phyloP scores from a whole-genome alignment of 108 stramenopile genomes.

The Nitzschia putrida region DNA sequence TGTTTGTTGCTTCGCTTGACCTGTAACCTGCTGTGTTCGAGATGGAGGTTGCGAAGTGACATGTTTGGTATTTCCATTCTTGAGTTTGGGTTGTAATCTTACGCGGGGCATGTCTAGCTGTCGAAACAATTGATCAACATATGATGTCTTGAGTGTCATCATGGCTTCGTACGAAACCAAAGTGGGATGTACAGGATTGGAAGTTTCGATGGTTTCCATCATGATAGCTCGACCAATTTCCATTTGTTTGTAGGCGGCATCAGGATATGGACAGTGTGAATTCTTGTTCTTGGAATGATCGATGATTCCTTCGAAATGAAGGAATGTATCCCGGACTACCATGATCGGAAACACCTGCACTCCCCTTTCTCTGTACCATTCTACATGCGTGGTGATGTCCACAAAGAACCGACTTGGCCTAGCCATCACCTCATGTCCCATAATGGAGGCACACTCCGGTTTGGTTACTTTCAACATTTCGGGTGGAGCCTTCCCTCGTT shows the following conservation, averaged over 20 bases:
- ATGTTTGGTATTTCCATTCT: constrained; percentile 20
- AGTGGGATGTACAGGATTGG: constrained; percentile 5
- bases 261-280: constrained; percentile 22
- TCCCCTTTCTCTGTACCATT: constrained; percentile 50
- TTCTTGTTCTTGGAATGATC: constrained; percentile 7
- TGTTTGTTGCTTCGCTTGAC: too few species aligned
- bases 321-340: constrained; percentile 39
- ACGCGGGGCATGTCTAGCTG: background rate
- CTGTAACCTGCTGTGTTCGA: too few species aligned
- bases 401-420: constrained; percentile 42
- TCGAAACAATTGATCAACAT: constrained; percentile 6
- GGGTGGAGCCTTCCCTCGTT: background rate
- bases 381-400: constrained; percentile 46
- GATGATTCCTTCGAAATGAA: constrained; percentile 32
- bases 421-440: background rate
- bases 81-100: background rate
- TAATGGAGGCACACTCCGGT: background rate
- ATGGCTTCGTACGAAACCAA: constrained; percentile 22
- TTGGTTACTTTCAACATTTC: background rate
- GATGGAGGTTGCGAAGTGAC: background rate
- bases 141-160: constrained; percentile 1
- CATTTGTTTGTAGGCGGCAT: constrained; percentile 29
- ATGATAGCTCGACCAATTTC: constrained; percentile 34
- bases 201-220: constrained; percentile 28
- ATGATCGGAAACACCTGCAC: constrained; percentile 45